Evolutionary conservation across 2,329 filamentous ascomycete genomes (phyloP), one percentile per base, ranked within the genome.

Genomic region (Colletotrichum eremochloae): DNA sequence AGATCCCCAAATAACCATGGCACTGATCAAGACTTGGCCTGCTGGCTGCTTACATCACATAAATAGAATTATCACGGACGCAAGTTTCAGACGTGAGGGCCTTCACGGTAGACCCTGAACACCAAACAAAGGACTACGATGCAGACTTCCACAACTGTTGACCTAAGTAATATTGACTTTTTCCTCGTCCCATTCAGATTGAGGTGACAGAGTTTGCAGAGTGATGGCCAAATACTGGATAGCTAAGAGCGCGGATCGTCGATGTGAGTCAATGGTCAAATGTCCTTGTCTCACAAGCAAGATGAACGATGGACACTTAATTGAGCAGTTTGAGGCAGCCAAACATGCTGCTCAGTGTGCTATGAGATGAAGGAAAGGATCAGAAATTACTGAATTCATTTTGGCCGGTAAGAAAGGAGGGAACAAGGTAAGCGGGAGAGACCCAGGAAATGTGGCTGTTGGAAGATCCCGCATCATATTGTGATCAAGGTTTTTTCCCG

Each of bases 31-130:
- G 14, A 20, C 0, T 8, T 53, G 68, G 9, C 38, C 57, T 12
- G 11, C 11, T 42, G 29, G 15, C 5, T 0, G 7, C 5, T 24
- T 11, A 0, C 2, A 3, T 29, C 31, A 14, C 5, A 36, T 6
- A 33, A 18, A 42, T 42, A 15, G 36, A 57, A 12, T 24, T 24
- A 15, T 11, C 29, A 38, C 67, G 66, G 46, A 74, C 33, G 14
- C 18, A 12, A 20, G 31, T 12, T 40, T 20, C 18, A 77, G 75
- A 74, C 56, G 64, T 77, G 24, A 73, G 74, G 24, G 74, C 75
- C n/a, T 68, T 76, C 24, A 78, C 77, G 76, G 66, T 78, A 9
- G 68, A 75, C 20, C 76, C 77, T 2, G 18, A 52, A 18, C 60
- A 76, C 33, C 76, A 79, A 57, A 12, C 71, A 62, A 7, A 76